Base-by-base conservation (phyloP, 441 rosid genomes). In the Erodium texanum region DNA sequence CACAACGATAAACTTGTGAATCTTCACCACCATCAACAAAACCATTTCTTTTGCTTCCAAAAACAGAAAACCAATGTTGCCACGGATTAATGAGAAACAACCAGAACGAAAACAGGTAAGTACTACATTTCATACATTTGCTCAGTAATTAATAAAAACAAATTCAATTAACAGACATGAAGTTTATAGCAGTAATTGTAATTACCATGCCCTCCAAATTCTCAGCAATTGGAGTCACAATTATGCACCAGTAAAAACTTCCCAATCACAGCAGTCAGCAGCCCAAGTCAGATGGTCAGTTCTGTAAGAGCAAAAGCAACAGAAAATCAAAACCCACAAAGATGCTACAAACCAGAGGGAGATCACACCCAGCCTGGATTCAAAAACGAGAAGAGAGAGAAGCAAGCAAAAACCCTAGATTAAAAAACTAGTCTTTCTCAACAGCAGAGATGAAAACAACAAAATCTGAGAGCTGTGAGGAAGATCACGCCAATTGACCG, bases 341-440 rank as follows among this genome's bases (percentile, higher is more conserved):
- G 23, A 24, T 59, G 22, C 38, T 50, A 48, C 36, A n/a, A n/a
- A n/a, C n/a, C n/a, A n/a, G n/a, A n/a, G n/a, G n/a, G n/a, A n/a
- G n/a, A n/a, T n/a, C n/a, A n/a, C n/a, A 48, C 14, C 10, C 11
- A 18, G 34, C 65, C 23, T 75, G 81, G 75, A 78, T 32, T 23
- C 54, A 71, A 64, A 38, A 48, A 8, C 16, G 41, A 62, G n/a
- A 32, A 36, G 65, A 69, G 62, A 70, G 18, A n/a, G 7, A 38
- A 70, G 66, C 50, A 52, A 1, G 36, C 48, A 18, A 68, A 81
- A 80, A 68, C 76, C 83, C 82, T 77, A 79, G 38, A 56, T 68
- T 68, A 54, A 24, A 15, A 36, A 32, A n/a, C 71, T 27, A 32
- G 67, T 41, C 7, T 23, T 15, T n/a, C 14, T 11, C 45, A 24